A percentile compares a stretch with the other conserved stretches of the same genome.
Evolutionary conservation across 352 stramenopile genomes (phyloP).

Genomic region (Phytophthora agathidicida): DNA sequence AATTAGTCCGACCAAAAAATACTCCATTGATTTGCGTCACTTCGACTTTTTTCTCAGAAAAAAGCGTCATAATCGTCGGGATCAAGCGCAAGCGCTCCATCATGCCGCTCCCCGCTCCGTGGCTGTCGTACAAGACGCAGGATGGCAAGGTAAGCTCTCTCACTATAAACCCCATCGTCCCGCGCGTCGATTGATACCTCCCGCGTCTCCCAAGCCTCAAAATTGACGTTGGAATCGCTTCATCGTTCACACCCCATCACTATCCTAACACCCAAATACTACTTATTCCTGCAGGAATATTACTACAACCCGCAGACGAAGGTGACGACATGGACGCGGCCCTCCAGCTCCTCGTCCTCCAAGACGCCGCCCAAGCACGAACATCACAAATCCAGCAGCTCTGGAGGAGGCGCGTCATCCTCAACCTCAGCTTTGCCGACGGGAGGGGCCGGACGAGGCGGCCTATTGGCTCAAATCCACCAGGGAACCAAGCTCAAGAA

Average conservation of each 20-base stretch:
- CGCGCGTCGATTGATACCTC: background rate
- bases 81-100: slow-evolving; percentile 4
- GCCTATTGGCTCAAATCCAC: slow-evolving; percentile 75
- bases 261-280: too few species aligned
- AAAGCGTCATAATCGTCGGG: slow-evolving; percentile 11
- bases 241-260: background rate
- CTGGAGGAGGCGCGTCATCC: background rate
- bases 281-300: slow-evolving; percentile 77
- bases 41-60: slow-evolving; percentile 21
- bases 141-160: slow-evolving; percentile 72
- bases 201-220: background rate
- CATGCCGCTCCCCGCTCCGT: slow-evolving; percentile 85
- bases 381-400: slow-evolving; percentile 34
- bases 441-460: slow-evolving; percentile 50
- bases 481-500: slow-evolving; percentile 80
- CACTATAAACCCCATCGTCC: background rate
- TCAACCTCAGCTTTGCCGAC: slow-evolving; percentile 10
- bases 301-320: slow-evolving; percentile 92
- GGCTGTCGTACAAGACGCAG: slow-evolving; percentile 87
- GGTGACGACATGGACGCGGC: slow-evolving; percentile 87
- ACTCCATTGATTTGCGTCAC: too few species aligned
- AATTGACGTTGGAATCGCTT: slow-evolving; percentile 2
- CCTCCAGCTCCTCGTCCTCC: slow-evolving; percentile 29
- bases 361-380: slow-evolving; percentile 50
- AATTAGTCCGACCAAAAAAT: too few species aligned